Conservation (phyloP, 345 rosid genomes). For the Moringa oleifera region DNA sequence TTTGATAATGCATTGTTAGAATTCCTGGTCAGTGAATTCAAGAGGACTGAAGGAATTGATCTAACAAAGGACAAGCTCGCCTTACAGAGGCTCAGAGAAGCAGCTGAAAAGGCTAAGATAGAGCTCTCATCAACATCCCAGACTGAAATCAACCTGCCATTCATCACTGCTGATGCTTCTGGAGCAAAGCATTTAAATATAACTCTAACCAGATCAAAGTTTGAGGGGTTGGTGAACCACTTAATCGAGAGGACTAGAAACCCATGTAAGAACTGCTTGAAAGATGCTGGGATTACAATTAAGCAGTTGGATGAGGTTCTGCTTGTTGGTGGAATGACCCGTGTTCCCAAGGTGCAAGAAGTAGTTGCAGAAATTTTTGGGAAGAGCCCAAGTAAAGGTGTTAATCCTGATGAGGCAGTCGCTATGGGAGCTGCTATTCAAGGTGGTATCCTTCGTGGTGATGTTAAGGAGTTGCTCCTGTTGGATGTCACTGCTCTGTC, state of each 20-base stretch:
- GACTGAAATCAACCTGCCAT: conserved; percentile 45
- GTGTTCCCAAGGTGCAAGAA: conserved; percentile 49
- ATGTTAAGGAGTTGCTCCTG: conserved; percentile 41
- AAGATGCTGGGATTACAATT: conserved; percentile 36
- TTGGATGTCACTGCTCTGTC: conserved; percentile 44
- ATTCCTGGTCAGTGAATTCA: conserved; percentile 37
- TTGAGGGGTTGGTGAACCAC: conserved; percentile 29
- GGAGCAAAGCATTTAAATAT: conserved; percentile 46
- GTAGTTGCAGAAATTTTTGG: conserved; percentile 39
- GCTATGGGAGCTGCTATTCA: conserved; percentile 49
- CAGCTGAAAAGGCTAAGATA: conserved; percentile 43
- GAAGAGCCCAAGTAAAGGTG: conserved; percentile 41
- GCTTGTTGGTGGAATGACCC: conserved; percentile 51
- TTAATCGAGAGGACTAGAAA: conserved; percentile 34
- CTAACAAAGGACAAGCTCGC: conserved; percentile 42
- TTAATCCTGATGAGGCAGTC: conserved; percentile 43
- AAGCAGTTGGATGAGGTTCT: conserved; percentile 39
- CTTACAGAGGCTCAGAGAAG: conserved; percentile 47
- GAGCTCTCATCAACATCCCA: conserved; percentile 44
- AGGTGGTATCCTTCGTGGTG: conserved; percentile 46
- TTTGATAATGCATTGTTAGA: conserved; percentile 41
- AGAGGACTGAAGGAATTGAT: conserved; percentile 31
- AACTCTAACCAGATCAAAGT: conserved; percentile 37
- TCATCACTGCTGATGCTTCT: conserved; percentile 40
- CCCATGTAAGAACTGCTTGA: conserved; percentile 38